Evolutionary conservation across 129 eudicot species (phyloP).

Genomic region (Sambucus nigra): DNA sequence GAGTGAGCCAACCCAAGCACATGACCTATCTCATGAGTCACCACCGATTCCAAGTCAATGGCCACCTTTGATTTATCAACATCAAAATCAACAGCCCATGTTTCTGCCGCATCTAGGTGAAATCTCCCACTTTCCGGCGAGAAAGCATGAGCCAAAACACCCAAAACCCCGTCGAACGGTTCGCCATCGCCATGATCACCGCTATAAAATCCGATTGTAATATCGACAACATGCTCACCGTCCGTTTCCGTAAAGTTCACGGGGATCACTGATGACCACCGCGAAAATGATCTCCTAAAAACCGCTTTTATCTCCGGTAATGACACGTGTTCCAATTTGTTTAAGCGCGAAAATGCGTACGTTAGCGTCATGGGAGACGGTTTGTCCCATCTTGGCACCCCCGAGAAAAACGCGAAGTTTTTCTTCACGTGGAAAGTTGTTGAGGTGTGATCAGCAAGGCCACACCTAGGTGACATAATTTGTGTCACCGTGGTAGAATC

Average conservation of each 20-base stretch:
- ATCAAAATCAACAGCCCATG: constrained; percentile 69
- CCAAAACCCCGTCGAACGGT: constrained; percentile 79
- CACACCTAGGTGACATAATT: constrained; percentile 79
- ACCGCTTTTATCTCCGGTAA: constrained; percentile 28
- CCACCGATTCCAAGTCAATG: constrained; percentile 85
- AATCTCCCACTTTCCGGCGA: constrained; percentile 83
- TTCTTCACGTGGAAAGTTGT: constrained; percentile 25
- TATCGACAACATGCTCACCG: constrained; percentile 34
- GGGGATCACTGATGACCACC: constrained; percentile 80
- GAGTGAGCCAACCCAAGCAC: constrained; percentile 89
- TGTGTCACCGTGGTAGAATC: constrained; percentile 43
- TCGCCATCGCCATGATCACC: constrained; percentile 94
- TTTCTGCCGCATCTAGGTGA: constrained; percentile 65
- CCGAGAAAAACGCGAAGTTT: constrained; percentile 47
- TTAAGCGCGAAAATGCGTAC: constrained; percentile 49
- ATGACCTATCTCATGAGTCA: constrained; percentile 93
- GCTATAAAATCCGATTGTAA: constrained; percentile 52
- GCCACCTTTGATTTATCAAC: constrained; percentile 37
- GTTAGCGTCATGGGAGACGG: constrained; percentile 38
- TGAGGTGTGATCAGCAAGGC: constrained; percentile 32
- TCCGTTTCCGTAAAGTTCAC: constrained; percentile 51
- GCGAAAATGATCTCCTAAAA: constrained; percentile 45
- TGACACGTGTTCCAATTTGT: constrained; percentile 36
- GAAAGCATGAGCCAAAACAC: constrained; percentile 78
- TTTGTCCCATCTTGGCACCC: constrained; percentile 63